Evolutionary conservation across 495 filamentous ascomycete genomes (phyloP).

Genomic region (Astrocystis sublimbata): DNA sequence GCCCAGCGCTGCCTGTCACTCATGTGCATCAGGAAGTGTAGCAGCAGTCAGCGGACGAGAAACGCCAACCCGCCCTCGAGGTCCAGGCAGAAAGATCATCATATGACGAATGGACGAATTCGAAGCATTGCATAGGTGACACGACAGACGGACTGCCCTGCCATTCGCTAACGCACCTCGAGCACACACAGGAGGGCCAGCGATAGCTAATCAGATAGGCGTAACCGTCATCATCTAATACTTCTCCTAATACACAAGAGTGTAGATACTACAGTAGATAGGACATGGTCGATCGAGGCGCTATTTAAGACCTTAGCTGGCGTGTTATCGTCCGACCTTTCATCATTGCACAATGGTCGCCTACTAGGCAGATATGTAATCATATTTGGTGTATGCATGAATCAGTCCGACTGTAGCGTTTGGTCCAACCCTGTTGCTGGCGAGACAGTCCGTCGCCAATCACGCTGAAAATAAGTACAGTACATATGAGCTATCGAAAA

Average conservation of each 20-base stretch:
- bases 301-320: not conserved
- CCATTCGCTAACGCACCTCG: constrained; percentile 17
- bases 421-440: not conserved
- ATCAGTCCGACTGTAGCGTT: constrained; percentile 8
- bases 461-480: not conserved
- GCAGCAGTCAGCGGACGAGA: not conserved
- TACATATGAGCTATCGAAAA: not conserved
- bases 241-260: not conserved
- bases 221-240: constrained; percentile 1
- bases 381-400: constrained; percentile 16
- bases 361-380: constrained; percentile 7
- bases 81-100: constrained; percentile 1
- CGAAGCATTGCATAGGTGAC: not conserved
- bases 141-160: constrained; percentile 11
- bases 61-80: not conserved
- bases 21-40: not conserved
- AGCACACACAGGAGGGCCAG: constrained; percentile 1
- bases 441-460: not conserved
- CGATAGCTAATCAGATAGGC: constrained; percentile 10
- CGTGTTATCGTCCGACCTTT: not conserved
- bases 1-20: too few relatives aligned
- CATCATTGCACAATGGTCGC: not conserved
- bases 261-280: not conserved
- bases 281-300: not conserved
- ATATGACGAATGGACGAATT: constrained; percentile 19